These are phyloP conservation scores for Alopecurus myosuroides DNA, from an alignment of 176 grass and related monocot genomes.

Conservation along the genomic window DNA sequence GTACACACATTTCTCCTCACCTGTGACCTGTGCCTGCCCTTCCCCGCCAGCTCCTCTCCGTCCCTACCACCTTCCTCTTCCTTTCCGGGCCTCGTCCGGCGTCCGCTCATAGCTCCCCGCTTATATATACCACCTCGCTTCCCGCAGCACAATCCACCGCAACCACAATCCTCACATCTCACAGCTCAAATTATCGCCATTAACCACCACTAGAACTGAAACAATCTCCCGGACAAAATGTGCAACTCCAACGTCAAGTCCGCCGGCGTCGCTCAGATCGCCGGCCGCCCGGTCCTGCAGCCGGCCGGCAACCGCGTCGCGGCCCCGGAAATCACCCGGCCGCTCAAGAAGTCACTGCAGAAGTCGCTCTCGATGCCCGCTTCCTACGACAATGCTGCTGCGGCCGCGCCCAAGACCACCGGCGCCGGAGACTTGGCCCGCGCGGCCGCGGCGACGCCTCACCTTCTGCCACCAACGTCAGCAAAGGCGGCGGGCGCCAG, in stretches of 20 bases:
- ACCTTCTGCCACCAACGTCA: constrained; percentile 16
- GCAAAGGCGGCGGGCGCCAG: constrained; percentile 8
- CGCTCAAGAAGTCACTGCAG: constrained; percentile 72
- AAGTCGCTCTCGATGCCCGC: constrained; percentile 71
- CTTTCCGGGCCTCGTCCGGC: constrained; percentile 6
- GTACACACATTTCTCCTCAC: not conserved
- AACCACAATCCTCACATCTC: not conserved
- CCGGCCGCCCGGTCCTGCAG: constrained; percentile 80
- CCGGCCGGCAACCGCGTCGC: constrained; percentile 79
- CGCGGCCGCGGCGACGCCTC: not conserved
- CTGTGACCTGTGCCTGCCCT: constrained; percentile 24
- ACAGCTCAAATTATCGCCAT: constrained; percentile 27
- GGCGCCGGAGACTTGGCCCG: not conserved
- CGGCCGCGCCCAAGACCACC: not conserved
- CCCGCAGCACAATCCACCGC: constrained; percentile 5
- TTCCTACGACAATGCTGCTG: constrained; percentile 1
- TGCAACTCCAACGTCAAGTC: constrained; percentile 90
- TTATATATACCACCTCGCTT: constrained; percentile 39
- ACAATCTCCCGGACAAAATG: constrained; percentile 31
- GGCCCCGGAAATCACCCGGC: constrained; percentile 29
- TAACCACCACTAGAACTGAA: constrained; percentile 4
- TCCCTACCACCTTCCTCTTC: constrained; percentile 23
- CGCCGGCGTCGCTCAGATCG: constrained; percentile 53
- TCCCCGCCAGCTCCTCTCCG: constrained; percentile 11
- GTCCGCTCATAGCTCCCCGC: constrained; percentile 12